phyloP scores from a whole-genome alignment of 163 green algal genomes.

The Chlorella variabilis region DNA sequence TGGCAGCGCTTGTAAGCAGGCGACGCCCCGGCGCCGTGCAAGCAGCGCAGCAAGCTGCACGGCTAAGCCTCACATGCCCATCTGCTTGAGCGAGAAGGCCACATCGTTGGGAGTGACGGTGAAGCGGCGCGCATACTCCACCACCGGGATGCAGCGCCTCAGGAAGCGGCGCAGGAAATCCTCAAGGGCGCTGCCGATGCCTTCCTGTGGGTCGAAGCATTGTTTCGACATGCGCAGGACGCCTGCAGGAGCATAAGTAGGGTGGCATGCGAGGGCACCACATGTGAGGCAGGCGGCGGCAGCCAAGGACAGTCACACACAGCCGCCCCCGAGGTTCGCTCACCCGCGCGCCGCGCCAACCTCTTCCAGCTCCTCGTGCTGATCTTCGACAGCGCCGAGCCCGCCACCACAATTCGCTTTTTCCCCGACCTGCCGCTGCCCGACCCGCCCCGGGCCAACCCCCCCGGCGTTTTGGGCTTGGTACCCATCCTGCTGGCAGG shows the following conservation, averaged over 20 bases:
- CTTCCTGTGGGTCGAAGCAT: too few relatives aligned
- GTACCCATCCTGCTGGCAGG: background rate
- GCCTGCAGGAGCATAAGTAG: background rate
- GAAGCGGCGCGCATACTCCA: background rate
- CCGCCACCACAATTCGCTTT: background rate
- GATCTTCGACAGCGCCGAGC: background rate
- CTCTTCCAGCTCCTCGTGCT: background rate
- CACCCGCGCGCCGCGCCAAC: conserved; percentile 4
- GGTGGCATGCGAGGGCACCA: background rate
- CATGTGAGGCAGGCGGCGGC: background rate
- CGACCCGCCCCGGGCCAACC: too few relatives aligned
- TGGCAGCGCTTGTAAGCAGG: too few relatives aligned
- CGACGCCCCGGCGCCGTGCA: too few relatives aligned
- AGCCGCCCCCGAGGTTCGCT: background rate
- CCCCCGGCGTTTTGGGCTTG: background rate
- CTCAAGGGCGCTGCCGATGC: too few relatives aligned
- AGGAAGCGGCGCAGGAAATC: background rate
- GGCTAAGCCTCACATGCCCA: conserved; percentile 13
- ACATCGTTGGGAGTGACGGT: conserved; percentile 8
- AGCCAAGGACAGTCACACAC: background rate
- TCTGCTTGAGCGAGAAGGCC: background rate
- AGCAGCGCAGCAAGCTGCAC: too few relatives aligned
- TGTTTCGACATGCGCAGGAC: background rate
- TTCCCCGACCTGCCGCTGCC: background rate
- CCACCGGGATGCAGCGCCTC: background rate